Evolutionary conservation across 805 yeast species (phyloP), one percentile per base, ranked within the genome.

Genomic region (Jamesozyma jinghongensis): DNA sequence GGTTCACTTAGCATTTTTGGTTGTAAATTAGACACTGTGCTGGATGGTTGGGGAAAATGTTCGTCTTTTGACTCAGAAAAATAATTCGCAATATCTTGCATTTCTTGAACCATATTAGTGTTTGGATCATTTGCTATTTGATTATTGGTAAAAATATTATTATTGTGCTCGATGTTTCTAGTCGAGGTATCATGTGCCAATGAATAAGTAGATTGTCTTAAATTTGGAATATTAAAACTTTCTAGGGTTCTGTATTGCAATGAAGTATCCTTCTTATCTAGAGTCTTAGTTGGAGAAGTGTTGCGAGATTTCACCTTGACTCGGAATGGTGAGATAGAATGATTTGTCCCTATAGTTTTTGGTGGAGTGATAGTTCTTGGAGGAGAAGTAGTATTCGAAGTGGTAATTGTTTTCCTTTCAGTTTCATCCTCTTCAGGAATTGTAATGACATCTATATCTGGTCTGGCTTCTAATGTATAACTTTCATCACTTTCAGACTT

Each of bases 1-100:
- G 61, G 52, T 7, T 43, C 40, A 10, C 42, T 22, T 22, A 7
- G 26, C 26, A 22, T 7, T 10, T 22, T 22, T 22, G 10, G 26
- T 22, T 22, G 26, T n/a, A n/a, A n/a, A n/a, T n/a, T n/a, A n/a
- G n/a, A n/a, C n/a, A n/a, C n/a, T n/a, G n/a, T n/a, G n/a, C n/a
- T n/a, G n/a, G n/a, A n/a, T n/a, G n/a, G n/a, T n/a, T n/a, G n/a
- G n/a, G n/a, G n/a, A n/a, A n/a, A n/a, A n/a, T n/a, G n/a, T n/a
- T 22, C 26, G 10, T 6, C 10, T 30, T 19, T 18, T 19, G 34
- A 14, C n/a, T 28, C 26, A 22, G 10, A 22, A 22, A 22, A 7
- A 7, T 22, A 7, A 22, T 22, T 10, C 26, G 10, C 26, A 22
- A 22, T 10, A 22, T 22, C 26, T 22, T 22, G 35, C 38, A 40